Percentiles rank a stretch among this genome's conserved stretches.
phyloP scores from a whole-genome alignment of 1,284 basidiomycete genomes.

The Porodaedalea pini region DNA sequence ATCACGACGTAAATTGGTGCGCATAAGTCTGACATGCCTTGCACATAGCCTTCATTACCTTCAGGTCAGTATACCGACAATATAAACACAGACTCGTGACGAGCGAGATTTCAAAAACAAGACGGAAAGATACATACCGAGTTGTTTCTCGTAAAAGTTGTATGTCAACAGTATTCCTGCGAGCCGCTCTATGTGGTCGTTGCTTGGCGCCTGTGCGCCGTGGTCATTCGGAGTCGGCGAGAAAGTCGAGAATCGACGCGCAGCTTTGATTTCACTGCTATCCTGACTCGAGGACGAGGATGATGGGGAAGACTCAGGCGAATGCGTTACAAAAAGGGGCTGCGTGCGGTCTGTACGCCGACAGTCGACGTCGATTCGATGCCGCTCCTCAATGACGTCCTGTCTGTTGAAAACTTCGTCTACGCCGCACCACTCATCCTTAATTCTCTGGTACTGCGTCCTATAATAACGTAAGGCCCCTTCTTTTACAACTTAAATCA shows the following conservation, averaged over 20 bases:
- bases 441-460: slow-evolving; percentile 63
- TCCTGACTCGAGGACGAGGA: slow-evolving; percentile 33
- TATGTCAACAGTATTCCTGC: slow-evolving; percentile 88
- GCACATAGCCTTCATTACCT: slow-evolving; percentile 68
- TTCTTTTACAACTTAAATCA: slow-evolving; percentile 1
- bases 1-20: slow-evolving; percentile 92
- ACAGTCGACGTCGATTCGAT: slow-evolving; percentile 93
- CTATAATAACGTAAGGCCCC: slow-evolving; percentile 36
- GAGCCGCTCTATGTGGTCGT: slow-evolving; percentile 80
- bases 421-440: slow-evolving; percentile 77
- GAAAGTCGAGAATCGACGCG: slow-evolving; percentile 58
- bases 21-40: slow-evolving; percentile 97
- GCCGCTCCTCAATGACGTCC: slow-evolving; percentile 82
- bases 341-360: slow-evolving; percentile 94
- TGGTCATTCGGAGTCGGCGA: slow-evolving; percentile 68
- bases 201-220: slow-evolving; percentile 80
- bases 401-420: slow-evolving; percentile 75
- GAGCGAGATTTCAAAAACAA: slow-evolving; percentile 25
- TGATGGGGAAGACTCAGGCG: slow-evolving; percentile 29
- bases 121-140: slow-evolving; percentile 53
- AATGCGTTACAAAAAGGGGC: slow-evolving; percentile 70
- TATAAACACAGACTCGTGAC: slow-evolving; percentile 22
- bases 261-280: slow-evolving; percentile 48
- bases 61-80: slow-evolving; percentile 23
- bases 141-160: slow-evolving; percentile 84